Evolutionary conservation across 345 rosid genomes (phyloP), one percentile per base, ranked within the genome.

Genomic region (Leavenworthia alabamica): DNA sequence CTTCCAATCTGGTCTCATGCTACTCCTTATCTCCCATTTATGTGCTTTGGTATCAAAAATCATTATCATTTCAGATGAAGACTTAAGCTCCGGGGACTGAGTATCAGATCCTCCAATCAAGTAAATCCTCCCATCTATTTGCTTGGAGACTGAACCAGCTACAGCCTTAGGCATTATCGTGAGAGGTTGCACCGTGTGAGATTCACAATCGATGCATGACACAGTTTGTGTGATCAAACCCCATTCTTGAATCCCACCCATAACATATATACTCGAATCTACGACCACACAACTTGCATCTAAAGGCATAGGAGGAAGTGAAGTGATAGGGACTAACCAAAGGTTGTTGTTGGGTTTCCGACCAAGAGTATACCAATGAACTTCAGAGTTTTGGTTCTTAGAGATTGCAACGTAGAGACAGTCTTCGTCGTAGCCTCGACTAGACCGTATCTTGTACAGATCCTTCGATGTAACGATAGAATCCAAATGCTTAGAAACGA

Each of bases 251-350:
- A 31, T 45, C 1, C 65, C 65, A 45, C 65, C 55, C 55, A 60
- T 60, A 1, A 22, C 44, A 33, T 13, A 1, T 20, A 60, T 60
- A 45, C 23, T 46, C 6, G 55, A 32, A 6, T 55, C 55, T 32
- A 16, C 13, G 20, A 31, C 64, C 8, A 46, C 65, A 10, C 33
- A 35, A 14, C 55, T 45, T 60, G 23, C 65, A 33, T 60, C 33
- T 20, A 60, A 32, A 45, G 65, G 55, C 65, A 60, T 60, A 6
- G 44, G 65, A 32, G 55, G 44, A 1, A 60, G 65, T 45, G 44
- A 45, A 45, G 32, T 32, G 33, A 60, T 20, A 46, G 22, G 55
- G 11, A 60, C 44, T 60, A 45, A 60, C 44, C 65, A 33, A 22
- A 4, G 15, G 1, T n/a, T 31, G 53, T 60, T 44, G 53, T 60